Evolutionary conservation across 192 early-diverging fungal species (phyloP).

Genomic region (Haplosporangium gracile): DNA sequence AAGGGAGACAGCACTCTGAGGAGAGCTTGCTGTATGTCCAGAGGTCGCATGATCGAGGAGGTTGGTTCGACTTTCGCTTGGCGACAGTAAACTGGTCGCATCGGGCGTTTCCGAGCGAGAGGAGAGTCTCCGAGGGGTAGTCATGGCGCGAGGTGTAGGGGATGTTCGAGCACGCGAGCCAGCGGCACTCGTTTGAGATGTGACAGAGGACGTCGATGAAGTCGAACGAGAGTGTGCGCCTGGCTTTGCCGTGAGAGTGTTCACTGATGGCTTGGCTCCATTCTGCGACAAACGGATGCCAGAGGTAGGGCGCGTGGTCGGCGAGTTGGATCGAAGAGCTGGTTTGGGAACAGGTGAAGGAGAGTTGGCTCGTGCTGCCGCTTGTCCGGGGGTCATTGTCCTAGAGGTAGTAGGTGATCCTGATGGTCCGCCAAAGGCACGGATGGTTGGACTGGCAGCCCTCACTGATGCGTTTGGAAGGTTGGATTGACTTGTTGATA

Average conservation of each 20-base stretch:
- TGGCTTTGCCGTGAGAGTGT: conserved; percentile 11
- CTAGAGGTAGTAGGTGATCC: conserved; percentile 36
- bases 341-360: conserved; percentile 45
- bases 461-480: conserved; percentile 9
- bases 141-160: conserved; percentile 30
- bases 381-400: conserved; percentile 17
- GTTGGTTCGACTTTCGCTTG: conserved; percentile 38
- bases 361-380: conserved; percentile 37
- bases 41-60: conserved; percentile 35
- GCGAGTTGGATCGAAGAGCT: conserved; percentile 17
- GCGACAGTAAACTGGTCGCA: conserved; percentile 14
- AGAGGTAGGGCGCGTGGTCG: conserved; percentile 18
- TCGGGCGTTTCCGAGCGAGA: conserved; percentile 49
- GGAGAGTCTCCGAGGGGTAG: conserved; percentile 39
- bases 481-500: neutral
- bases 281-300: conserved; percentile 24
- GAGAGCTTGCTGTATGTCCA: conserved; percentile 34
- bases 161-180: conserved; percentile 35
- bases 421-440: conserved; percentile 13
- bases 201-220: conserved; percentile 45
- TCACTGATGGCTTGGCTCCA: conserved; percentile 28
- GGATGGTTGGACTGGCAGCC: conserved; percentile 39
- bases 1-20: conserved; percentile 23
- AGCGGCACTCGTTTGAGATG: conserved; percentile 40
- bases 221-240: conserved; percentile 35